Evolutionary conservation across 2,329 filamentous ascomycete genomes (phyloP).

Genomic region (Penicillium sp.): DNA sequence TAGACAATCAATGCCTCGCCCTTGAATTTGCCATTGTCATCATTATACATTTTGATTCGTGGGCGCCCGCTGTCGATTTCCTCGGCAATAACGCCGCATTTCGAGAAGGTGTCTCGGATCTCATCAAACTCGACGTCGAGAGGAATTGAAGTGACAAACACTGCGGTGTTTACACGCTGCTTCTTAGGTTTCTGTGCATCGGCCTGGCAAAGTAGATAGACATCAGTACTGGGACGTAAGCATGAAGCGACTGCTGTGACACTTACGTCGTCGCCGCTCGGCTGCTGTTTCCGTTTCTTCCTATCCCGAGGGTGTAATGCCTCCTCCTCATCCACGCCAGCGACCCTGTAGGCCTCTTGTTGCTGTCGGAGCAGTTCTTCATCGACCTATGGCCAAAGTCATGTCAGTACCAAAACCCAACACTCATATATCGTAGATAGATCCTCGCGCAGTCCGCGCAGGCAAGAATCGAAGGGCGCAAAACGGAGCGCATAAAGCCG

Average conservation of each 20-base stretch:
- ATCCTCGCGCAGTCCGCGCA: not conserved
- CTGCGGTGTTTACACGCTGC: slow-evolving; percentile 69
- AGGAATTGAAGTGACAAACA: slow-evolving; percentile 88
- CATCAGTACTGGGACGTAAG: not conserved
- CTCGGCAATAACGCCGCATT: slow-evolving; percentile 87
- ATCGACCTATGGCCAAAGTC: slow-evolving; percentile 47
- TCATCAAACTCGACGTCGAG: slow-evolving; percentile 72
- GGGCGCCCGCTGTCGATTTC: slow-evolving; percentile 83
- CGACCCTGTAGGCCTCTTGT: slow-evolving; percentile 56
- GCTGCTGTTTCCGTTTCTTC: slow-evolving; percentile 52
- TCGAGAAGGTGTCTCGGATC: slow-evolving; percentile 77
- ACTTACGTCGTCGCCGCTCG: slow-evolving; percentile 49
- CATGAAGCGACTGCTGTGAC: not conserved
- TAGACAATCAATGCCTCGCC: slow-evolving; percentile 91
- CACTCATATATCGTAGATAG: not conserved
- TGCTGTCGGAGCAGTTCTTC: slow-evolving; percentile 58
- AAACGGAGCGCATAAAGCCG: slow-evolving; percentile 12
- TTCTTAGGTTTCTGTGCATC: slow-evolving; percentile 40
- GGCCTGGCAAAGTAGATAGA: slow-evolving; percentile 14
- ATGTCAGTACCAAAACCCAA: not conserved
- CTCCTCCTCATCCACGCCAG: slow-evolving; percentile 55
- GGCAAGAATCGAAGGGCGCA: not conserved
- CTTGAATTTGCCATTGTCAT: slow-evolving; percentile 79
- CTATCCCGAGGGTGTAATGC: slow-evolving; percentile 42
- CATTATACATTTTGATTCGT: slow-evolving; percentile 87